These are phyloP conservation scores for Boletus subparvulus DNA, from an alignment of 768 basidiomycete species.

Conservation along the genomic window DNA sequence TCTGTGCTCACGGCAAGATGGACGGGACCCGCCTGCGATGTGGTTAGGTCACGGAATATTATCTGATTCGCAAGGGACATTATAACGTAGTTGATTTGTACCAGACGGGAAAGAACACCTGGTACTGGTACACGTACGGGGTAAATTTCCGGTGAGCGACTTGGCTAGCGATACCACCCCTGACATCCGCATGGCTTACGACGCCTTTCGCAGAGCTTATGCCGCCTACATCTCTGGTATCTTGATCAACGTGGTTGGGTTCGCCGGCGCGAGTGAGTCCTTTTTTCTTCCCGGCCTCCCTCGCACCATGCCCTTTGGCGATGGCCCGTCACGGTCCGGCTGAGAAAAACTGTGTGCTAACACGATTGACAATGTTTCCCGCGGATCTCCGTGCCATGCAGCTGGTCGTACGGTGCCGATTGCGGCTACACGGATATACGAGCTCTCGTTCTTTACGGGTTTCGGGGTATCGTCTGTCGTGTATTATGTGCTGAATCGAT, in stretches of 20 bases:
- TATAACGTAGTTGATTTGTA: slow-evolving; percentile 76
- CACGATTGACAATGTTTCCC: background rate
- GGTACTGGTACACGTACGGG: slow-evolving; percentile 76
- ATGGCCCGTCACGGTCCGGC: background rate
- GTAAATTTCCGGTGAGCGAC: slow-evolving; percentile 61
- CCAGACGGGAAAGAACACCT: slow-evolving; percentile 49
- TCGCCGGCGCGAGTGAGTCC: slow-evolving; percentile 66
- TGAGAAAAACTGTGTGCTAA: background rate
- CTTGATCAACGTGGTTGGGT: slow-evolving; percentile 79
- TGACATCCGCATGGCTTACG: slow-evolving; percentile 5
- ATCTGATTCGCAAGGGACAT: slow-evolving; percentile 66
- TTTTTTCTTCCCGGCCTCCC: background rate
- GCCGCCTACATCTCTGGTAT: slow-evolving; percentile 71
- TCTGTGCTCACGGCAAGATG: background rate
- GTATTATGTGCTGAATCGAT: slow-evolving; percentile 58
- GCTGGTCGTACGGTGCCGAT: slow-evolving; percentile 62
- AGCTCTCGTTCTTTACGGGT: slow-evolving; percentile 84
- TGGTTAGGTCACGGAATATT: slow-evolving; percentile 73
- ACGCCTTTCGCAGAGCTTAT: slow-evolving; percentile 47
- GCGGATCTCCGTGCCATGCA: slow-evolving; percentile 16
- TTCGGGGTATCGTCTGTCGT: slow-evolving; percentile 65
- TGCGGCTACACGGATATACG: slow-evolving; percentile 69
- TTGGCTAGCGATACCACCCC: background rate
- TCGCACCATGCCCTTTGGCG: background rate
- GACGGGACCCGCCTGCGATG: background rate